Conservation (phyloP, 306 rosid species). For the Vigna reflexopilosa region DNA sequence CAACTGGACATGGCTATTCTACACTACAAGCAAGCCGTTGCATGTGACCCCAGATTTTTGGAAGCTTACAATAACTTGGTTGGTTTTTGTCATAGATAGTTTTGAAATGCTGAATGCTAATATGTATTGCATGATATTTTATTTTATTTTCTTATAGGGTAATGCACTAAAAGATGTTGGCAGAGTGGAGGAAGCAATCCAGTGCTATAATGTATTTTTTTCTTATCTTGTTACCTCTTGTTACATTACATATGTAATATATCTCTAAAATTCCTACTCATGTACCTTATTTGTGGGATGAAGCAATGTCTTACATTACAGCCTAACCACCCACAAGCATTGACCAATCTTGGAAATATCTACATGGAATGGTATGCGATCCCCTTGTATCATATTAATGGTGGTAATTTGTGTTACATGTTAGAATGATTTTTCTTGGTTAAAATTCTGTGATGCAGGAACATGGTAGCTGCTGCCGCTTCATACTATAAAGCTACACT, state of each 20-base stretch:
- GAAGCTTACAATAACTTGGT: constrained; percentile 99
- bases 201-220: constrained; percentile 82
- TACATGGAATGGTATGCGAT: constrained; percentile 91
- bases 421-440: constrained; percentile 15
- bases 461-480: constrained; percentile 95
- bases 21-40: constrained; percentile 94
- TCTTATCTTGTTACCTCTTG: constrained; percentile 20
- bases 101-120: not conserved
- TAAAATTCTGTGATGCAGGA: constrained; percentile 63
- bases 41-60: constrained; percentile 91
- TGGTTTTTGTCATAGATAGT: constrained; percentile 38
- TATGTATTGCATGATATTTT: constrained; percentile 2
- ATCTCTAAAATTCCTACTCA: constrained; percentile 39
- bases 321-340: constrained; percentile 97
- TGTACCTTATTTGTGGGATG: constrained; percentile 42
- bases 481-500: constrained; percentile 91
- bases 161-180: constrained; percentile 96
- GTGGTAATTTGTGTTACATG: not conserved
- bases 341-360: constrained; percentile 95
- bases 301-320: constrained; percentile 96
- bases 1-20: constrained; percentile 92
- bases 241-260: constrained; percentile 2
- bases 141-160: constrained; percentile 59
- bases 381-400: constrained; percentile 29
- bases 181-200: constrained; percentile 95